These are phyloP conservation scores for Podaxis rugospora DNA, from an alignment of 768 basidiomycete species.

Conservation along the genomic window DNA sequence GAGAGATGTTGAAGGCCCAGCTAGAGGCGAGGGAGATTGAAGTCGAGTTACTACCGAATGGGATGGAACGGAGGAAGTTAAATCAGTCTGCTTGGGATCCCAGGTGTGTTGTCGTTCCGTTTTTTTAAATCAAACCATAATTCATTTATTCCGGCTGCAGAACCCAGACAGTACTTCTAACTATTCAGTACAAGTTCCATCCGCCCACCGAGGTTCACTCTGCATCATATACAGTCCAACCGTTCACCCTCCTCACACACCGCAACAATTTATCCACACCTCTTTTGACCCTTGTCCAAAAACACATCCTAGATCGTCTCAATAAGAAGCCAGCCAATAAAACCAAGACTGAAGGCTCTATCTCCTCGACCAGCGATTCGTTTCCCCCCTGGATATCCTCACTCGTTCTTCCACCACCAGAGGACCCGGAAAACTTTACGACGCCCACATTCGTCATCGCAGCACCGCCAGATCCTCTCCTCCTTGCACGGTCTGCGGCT, in stretches of 20 bases:
- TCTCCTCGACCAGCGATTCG: slow-evolving; percentile 12
- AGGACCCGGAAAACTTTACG: slow-evolving; percentile 51
- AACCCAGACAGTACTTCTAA: slow-evolving; percentile 62
- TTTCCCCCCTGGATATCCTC: slow-evolving; percentile 52
- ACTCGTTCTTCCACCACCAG: slow-evolving; percentile 48
- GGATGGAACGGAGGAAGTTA: slow-evolving; percentile 73
- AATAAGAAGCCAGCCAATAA: slow-evolving; percentile 34
- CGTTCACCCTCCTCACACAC: slow-evolving; percentile 60
- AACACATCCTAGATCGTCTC: slow-evolving; percentile 37
- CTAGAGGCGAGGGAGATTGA: slow-evolving; percentile 66
- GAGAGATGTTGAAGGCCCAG: slow-evolving; percentile 64
- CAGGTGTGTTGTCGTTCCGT: slow-evolving; percentile 48
- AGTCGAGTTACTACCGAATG: slow-evolving; percentile 70
- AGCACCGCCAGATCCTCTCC: slow-evolving; percentile 35
- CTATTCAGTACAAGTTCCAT: slow-evolving; percentile 69
- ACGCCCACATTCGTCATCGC: slow-evolving; percentile 60
- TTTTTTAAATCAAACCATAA: not conserved
- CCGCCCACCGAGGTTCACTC: slow-evolving; percentile 39
- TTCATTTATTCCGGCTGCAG: slow-evolving; percentile 30
- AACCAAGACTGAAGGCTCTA: not conserved
- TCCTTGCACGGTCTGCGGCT: not conserved
- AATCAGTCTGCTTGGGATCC: slow-evolving; percentile 85
- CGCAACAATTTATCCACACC: slow-evolving; percentile 48
- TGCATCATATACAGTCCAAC: slow-evolving; percentile 26
- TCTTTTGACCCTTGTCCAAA: slow-evolving; percentile 47